A percentile compares a stretch with the other conserved stretches of the same genome.
phyloP scores from a whole-genome alignment of 2,329 filamentous ascomycete species.

The Diaporthe ilicicola region DNA sequence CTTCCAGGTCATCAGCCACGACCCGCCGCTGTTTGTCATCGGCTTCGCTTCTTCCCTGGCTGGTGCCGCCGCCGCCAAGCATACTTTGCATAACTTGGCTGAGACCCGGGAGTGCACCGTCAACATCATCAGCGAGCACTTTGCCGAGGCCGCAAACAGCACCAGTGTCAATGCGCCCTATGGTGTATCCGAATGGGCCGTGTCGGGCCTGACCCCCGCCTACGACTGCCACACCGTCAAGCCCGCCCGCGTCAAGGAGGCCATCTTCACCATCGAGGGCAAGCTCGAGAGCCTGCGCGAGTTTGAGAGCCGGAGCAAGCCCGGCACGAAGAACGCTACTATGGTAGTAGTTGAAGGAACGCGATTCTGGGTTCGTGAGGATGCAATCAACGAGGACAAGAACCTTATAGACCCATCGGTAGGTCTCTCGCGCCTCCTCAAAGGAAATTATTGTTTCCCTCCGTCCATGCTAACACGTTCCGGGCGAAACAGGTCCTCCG shows the following conservation, averaged over 20 bases:
- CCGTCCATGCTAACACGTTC: not conserved
- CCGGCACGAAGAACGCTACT: conserved; percentile 78
- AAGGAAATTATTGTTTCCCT: not conserved
- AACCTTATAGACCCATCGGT: conserved; percentile 77
- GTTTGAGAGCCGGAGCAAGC: conserved; percentile 76
- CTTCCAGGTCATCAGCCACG: conserved; percentile 81
- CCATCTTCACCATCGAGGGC: conserved; percentile 83
- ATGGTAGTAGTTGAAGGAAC: conserved; percentile 84
- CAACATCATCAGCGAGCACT: conserved; percentile 88
- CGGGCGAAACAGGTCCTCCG: conserved; percentile 64
- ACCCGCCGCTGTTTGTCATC: conserved; percentile 80
- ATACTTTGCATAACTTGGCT: conserved; percentile 76
- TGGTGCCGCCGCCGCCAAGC: conserved; percentile 70
- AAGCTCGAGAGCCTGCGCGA: conserved; percentile 79
- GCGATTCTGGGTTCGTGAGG: conserved; percentile 88
- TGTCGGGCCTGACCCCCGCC: conserved; percentile 78
- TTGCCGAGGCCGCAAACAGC: conserved; percentile 88
- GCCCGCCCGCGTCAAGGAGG: conserved; percentile 79
- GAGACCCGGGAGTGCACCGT: conserved; percentile 79
- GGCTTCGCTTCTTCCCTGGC: conserved; percentile 57
- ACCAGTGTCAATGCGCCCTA: conserved; percentile 80
- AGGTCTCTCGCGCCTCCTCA: conserved; percentile 44
- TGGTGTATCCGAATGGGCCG: conserved; percentile 80
- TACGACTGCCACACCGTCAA: conserved; percentile 71
- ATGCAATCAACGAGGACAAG: conserved; percentile 82